Percentiles rank a stretch among this genome's conserved stretches.
Evolutionary conservation across 1,284 basidiomycete genomes (phyloP).

Genomic region (Paramarasmius palmivorus): DNA sequence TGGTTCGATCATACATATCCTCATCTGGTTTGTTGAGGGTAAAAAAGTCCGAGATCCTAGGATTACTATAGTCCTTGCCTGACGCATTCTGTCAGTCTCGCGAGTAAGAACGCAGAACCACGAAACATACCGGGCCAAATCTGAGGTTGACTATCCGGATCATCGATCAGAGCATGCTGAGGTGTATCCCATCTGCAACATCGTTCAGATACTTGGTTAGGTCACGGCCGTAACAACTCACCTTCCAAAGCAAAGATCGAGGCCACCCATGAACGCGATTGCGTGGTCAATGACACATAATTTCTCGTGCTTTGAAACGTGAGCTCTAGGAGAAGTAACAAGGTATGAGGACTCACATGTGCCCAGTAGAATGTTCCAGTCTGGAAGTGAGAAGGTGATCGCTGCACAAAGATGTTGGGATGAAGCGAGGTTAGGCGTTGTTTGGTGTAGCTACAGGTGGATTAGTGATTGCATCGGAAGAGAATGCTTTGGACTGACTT

Average conservation of each 20-base stretch:
- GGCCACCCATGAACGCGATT: constrained; percentile 97
- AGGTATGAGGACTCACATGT: constrained; percentile 60
- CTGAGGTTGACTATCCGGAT: constrained; percentile 69
- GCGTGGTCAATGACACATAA: constrained; percentile 97
- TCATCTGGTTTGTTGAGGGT: constrained; percentile 89
- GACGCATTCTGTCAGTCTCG: background rate
- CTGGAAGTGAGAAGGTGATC: constrained; percentile 96
- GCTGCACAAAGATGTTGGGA: constrained; percentile 94
- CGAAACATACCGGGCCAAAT: constrained; percentile 81
- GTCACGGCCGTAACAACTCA: constrained; percentile 24
- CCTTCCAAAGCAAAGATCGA: constrained; percentile 92
- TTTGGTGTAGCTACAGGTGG: constrained; percentile 77
- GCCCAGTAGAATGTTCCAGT: constrained; percentile 99
- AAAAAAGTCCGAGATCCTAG: constrained; percentile 87
- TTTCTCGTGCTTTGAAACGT: constrained; percentile 83
- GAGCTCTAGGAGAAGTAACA: background rate
- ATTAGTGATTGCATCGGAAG: constrained; percentile 2
- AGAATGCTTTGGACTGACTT: constrained; percentile 48
- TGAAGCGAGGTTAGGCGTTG: constrained; percentile 84
- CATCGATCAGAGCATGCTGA: constrained; percentile 90
- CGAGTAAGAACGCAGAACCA: no score
- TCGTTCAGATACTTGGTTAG: constrained; percentile 2
- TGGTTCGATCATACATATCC: constrained; percentile 91
- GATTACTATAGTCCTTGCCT: constrained; percentile 95
- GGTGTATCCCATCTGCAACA: constrained; percentile 87